These are phyloP conservation scores for Hypoxylon lenormandii DNA, from an alignment of 495 filamentous ascomycete species.

Conservation along the genomic window DNA sequence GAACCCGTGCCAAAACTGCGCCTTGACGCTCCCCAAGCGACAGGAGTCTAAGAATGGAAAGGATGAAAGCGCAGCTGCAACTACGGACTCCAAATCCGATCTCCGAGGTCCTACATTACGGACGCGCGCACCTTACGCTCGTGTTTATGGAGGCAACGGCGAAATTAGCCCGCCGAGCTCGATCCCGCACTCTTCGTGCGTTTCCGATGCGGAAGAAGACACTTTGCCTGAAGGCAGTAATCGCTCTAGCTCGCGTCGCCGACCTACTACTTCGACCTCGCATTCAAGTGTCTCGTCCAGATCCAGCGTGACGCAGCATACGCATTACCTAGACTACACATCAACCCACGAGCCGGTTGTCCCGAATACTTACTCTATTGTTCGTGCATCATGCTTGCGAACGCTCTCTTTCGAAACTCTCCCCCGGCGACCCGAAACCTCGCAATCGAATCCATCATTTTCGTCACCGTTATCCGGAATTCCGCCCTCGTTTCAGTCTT, in stretches of 20 bases:
- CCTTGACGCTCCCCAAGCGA: slow-evolving; percentile 68
- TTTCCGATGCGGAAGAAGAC: slow-evolving; percentile 62
- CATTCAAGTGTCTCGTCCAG: slow-evolving; percentile 61
- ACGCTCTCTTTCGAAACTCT: slow-evolving; percentile 87
- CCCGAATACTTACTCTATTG: slow-evolving; percentile 81
- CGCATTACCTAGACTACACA: slow-evolving; percentile 85
- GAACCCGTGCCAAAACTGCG: slow-evolving; percentile 71
- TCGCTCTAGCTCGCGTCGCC: slow-evolving; percentile 30
- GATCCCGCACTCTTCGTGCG: slow-evolving; percentile 57
- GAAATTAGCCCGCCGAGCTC: slow-evolving; percentile 58
- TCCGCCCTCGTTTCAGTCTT: slow-evolving; percentile 49
- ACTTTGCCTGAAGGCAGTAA: slow-evolving; percentile 17
- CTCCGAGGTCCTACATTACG: slow-evolving; percentile 58
- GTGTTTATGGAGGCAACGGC: slow-evolving; percentile 58
- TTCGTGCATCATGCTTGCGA: slow-evolving; percentile 86
- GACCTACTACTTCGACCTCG: slow-evolving; percentile 52
- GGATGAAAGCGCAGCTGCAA: slow-evolving; percentile 39
- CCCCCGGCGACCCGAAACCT: slow-evolving; percentile 69
- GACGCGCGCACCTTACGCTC: slow-evolving; percentile 63
- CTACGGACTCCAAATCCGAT: slow-evolving; percentile 50
- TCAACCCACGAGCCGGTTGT: slow-evolving; percentile 83
- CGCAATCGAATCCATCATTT: slow-evolving; percentile 34
- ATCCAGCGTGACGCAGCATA: slow-evolving; percentile 72
- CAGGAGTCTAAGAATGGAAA: slow-evolving; percentile 53
- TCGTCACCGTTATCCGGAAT: slow-evolving; percentile 28